phyloP scores from a whole-genome alignment of 805 yeast genomes.

The Debaryomyces tyrocola region DNA sequence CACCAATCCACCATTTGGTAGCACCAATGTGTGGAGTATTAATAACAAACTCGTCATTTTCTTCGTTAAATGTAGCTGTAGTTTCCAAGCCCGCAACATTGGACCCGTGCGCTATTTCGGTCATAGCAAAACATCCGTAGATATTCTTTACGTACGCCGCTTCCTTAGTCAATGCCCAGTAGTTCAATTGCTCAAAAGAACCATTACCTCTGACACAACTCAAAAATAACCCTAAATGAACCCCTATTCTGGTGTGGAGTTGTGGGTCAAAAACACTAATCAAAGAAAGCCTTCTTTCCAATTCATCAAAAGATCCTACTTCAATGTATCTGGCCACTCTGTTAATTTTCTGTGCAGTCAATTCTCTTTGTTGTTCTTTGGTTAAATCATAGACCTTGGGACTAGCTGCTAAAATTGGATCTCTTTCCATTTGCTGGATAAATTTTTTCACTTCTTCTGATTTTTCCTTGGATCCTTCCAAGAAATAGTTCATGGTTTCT shows the following conservation, averaged over 20 bases:
- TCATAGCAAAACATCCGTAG: slow-evolving; percentile 88
- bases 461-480: slow-evolving; percentile 23
- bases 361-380: slow-evolving; percentile 26
- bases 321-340: slow-evolving; percentile 34
- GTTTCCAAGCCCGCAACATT: slow-evolving; percentile 90
- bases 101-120: slow-evolving; percentile 87
- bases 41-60: slow-evolving; percentile 62
- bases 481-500: slow-evolving; percentile 22
- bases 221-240: slow-evolving; percentile 33
- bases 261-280: slow-evolving; percentile 33
- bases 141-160: slow-evolving; percentile 29
- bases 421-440: slow-evolving; percentile 33
- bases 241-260: slow-evolving; percentile 30
- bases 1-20: slow-evolving; percentile 97
- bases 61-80: slow-evolving; percentile 72
- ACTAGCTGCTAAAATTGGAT: slow-evolving; percentile 28
- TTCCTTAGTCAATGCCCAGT: slow-evolving; percentile 33
- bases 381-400: slow-evolving; percentile 28
- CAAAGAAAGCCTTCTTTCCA: slow-evolving; percentile 28
- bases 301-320: slow-evolving; percentile 24
- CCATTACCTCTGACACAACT: slow-evolving; percentile 36
- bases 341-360: slow-evolving; percentile 29
- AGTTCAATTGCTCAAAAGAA: slow-evolving; percentile 31
- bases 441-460: slow-evolving; percentile 24
- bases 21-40: slow-evolving; percentile 88